These are phyloP conservation scores for Aspergillus sp. DNA, from an alignment of 2,329 filamentous ascomycete genomes.

Conservation along the genomic window DNA sequence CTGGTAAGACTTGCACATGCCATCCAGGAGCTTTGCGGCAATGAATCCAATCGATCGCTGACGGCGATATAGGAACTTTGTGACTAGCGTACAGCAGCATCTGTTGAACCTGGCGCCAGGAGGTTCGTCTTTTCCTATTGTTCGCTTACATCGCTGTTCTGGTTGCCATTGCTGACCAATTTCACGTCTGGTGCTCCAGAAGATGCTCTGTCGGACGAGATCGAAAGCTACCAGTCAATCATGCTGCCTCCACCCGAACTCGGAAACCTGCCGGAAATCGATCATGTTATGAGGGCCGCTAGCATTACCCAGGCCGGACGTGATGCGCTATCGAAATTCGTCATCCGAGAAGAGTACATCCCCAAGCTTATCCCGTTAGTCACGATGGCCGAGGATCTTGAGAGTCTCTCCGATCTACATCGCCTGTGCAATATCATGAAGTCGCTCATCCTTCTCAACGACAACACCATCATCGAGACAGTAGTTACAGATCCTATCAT, in stretches of 20 bases:
- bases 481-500: slow-evolving; percentile 88
- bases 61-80: slow-evolving; percentile 73
- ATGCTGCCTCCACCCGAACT: slow-evolving; percentile 77
- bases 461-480: slow-evolving; percentile 90
- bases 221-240: slow-evolving; percentile 71
- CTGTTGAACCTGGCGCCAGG: slow-evolving; percentile 63
- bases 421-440: slow-evolving; percentile 98
- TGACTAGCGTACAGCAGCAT: slow-evolving; percentile 79
- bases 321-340: slow-evolving; percentile 83
- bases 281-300: slow-evolving; percentile 77
- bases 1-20: slow-evolving; percentile 61
- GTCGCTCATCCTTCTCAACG: slow-evolving; percentile 88
- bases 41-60: slow-evolving; percentile 21
- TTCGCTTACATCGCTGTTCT: slow-evolving; percentile 19
- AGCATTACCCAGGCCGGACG: slow-evolving; percentile 73
- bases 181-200: slow-evolving; percentile 52
- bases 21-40: slow-evolving; percentile 27
- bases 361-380: slow-evolving; percentile 82
- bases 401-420: slow-evolving; percentile 83
- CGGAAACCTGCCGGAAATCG: slow-evolving; percentile 80
- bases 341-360: slow-evolving; percentile 85
- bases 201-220: slow-evolving; percentile 85
- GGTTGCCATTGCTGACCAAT: slow-evolving; percentile 22
- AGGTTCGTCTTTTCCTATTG: slow-evolving; percentile 50
- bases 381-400: slow-evolving; percentile 84